phyloP scores from a whole-genome alignment of 2,329 filamentous ascomycete genomes.

The Hypoxylon sp. region DNA sequence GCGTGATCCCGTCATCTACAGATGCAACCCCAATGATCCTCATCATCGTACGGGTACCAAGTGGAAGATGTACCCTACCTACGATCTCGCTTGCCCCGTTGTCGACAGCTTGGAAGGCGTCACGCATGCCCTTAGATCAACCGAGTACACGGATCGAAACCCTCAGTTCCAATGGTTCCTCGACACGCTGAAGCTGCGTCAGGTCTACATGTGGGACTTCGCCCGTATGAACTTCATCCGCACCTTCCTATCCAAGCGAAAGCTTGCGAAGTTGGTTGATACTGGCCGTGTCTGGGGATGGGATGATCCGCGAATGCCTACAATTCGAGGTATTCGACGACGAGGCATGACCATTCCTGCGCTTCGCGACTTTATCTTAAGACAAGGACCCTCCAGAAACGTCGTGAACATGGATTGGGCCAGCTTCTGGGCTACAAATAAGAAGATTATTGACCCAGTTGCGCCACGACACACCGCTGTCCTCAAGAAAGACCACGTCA shows the following conservation, averaged over 20 bases:
- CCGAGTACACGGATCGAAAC: constrained; percentile 89
- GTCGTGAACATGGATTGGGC: constrained; percentile 89
- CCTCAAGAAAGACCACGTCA: constrained; percentile 76
- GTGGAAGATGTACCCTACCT: constrained; percentile 90
- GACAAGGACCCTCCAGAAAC: constrained; percentile 86
- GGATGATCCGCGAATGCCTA: constrained; percentile 90
- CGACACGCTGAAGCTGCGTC: constrained; percentile 77
- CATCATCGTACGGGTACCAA: constrained; percentile 83
- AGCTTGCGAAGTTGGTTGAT: constrained; percentile 86
- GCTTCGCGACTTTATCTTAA: constrained; percentile 84
- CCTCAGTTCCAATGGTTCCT: constrained; percentile 90
- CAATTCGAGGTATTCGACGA: constrained; percentile 81
- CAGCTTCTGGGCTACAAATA: constrained; percentile 79
- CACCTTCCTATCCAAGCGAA: constrained; percentile 87
- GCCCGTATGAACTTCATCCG: constrained; percentile 85
- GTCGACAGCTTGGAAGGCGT: constrained; percentile 85
- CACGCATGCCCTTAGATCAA: constrained; percentile 85
- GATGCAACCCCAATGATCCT: constrained; percentile 77
- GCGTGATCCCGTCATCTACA: constrained; percentile 96
- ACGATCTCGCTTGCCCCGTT: constrained; percentile 87
- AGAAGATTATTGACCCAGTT: constrained; percentile 84
- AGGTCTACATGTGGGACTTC: constrained; percentile 89
- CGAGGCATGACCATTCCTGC: constrained; percentile 84
- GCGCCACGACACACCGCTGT: constrained; percentile 81
- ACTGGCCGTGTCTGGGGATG: constrained; percentile 82